A percentile compares a stretch with the other conserved stretches of the same genome.
phyloP scores from a whole-genome alignment of 192 early-diverging fungal species.

The Lunasporangiospora selenospora region DNA sequence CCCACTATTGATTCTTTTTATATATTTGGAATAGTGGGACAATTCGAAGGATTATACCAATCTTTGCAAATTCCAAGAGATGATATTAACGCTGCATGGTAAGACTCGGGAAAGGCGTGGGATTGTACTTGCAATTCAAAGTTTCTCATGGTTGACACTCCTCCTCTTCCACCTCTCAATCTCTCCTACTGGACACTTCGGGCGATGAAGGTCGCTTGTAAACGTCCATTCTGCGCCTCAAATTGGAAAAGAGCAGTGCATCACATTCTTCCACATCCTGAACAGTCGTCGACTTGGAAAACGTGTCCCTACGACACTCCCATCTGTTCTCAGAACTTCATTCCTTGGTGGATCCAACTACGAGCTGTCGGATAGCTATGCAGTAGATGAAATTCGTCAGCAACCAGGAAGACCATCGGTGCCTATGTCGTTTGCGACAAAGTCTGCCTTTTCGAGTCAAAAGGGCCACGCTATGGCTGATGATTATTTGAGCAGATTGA shows the following conservation, averaged over 20 bases:
- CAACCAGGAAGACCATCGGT: slow-evolving; percentile 41
- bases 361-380: slow-evolving; percentile 44
- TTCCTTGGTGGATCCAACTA: slow-evolving; percentile 59
- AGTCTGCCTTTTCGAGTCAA: slow-evolving; percentile 43
- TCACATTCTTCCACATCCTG: slow-evolving; percentile 64
- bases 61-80: slow-evolving; percentile 58
- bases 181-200: background rate
- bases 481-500: slow-evolving; percentile 43
- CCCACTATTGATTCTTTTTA: slow-evolving; percentile 3
- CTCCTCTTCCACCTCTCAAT: background rate
- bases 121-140: background rate
- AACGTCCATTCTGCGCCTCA: slow-evolving; percentile 63
- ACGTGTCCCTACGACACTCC: slow-evolving; percentile 55
- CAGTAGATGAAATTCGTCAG: slow-evolving; percentile 47
- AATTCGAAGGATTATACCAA: slow-evolving; percentile 63
- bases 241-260: slow-evolving; percentile 61
- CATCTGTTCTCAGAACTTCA: slow-evolving; percentile 57
- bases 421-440: slow-evolving; percentile 27
- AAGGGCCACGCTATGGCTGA: slow-evolving; percentile 39
- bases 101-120: background rate
- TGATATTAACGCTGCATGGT: slow-evolving; percentile 63
- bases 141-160: background rate
- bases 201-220: slow-evolving; percentile 52
- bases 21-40: slow-evolving; percentile 45
- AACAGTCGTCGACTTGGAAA: slow-evolving; percentile 61